These are phyloP conservation scores for Zymoseptoria pseudotritici DNA, from an alignment of 2,329 filamentous ascomycete species.

Conservation along the genomic window DNA sequence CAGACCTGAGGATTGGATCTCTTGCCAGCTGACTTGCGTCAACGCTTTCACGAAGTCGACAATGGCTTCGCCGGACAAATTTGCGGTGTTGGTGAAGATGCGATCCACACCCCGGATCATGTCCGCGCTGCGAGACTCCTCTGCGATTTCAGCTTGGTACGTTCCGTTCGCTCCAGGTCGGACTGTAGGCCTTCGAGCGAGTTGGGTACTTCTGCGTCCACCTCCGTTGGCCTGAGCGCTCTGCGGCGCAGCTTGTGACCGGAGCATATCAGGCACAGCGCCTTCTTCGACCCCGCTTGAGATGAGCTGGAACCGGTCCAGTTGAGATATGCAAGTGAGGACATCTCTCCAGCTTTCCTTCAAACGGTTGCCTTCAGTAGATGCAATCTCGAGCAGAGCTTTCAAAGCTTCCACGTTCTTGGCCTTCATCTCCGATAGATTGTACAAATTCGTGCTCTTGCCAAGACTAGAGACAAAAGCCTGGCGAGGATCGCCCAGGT, in stretches of 20 bases:
- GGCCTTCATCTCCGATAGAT: slow-evolving; percentile 85
- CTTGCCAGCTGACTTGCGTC: slow-evolving; percentile 96
- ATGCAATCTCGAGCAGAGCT: slow-evolving; percentile 81
- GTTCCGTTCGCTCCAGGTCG: slow-evolving; percentile 32
- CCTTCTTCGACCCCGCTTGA: slow-evolving; percentile 92
- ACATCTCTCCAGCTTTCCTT: slow-evolving; percentile 93
- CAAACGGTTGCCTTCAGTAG: slow-evolving; percentile 84
- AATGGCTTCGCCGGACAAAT: slow-evolving; percentile 87
- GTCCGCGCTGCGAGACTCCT: slow-evolving; percentile 86
- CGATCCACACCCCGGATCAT: slow-evolving; percentile 88
- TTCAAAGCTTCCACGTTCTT: slow-evolving; percentile 96
- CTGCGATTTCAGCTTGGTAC: slow-evolving; percentile 72
- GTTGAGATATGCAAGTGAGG: slow-evolving; percentile 87
- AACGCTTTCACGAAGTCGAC: slow-evolving; percentile 88
- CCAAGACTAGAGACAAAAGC: slow-evolving; percentile 90
- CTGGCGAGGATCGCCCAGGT: slow-evolving; percentile 84
- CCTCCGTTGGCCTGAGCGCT: slow-evolving; percentile 10
- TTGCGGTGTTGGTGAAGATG: slow-evolving; percentile 94
- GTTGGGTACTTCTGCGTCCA: slow-evolving; percentile 44
- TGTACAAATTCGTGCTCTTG: slow-evolving; percentile 92
- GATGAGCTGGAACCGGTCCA: slow-evolving; percentile 90
- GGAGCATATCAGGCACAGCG: slow-evolving; percentile 82
- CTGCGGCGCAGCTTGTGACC: slow-evolving; percentile 41
- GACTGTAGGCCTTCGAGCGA: slow-evolving; percentile 45
- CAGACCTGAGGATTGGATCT: slow-evolving; percentile 93